Percentiles rank a stretch among this genome's conserved stretches.
phyloP scores from a whole-genome alignment of 139 green algal species.

The Deuterostichococcus epilithicus region DNA sequence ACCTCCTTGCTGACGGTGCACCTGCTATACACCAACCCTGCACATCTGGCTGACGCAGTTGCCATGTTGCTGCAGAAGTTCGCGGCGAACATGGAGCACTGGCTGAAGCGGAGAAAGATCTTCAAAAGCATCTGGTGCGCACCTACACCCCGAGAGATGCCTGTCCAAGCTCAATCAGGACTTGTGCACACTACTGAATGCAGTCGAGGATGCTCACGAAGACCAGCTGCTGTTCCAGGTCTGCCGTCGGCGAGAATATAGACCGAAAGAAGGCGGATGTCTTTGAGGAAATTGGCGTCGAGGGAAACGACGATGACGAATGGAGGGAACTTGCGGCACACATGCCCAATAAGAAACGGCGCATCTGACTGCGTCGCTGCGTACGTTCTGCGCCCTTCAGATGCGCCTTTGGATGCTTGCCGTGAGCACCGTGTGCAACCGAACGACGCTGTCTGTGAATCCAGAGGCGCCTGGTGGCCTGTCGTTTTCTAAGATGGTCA shows the following conservation, averaged over 20 bases:
- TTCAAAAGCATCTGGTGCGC: constrained; percentile 69
- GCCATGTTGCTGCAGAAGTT: constrained; percentile 18
- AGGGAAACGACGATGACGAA: constrained; percentile 64
- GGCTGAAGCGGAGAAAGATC: constrained; percentile 51
- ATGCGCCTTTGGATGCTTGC: too few relatives aligned
- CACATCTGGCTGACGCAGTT: not conserved
- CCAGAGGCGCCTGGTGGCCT: too few relatives aligned
- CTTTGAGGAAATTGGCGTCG: constrained; percentile 81
- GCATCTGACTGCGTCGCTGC: constrained; percentile 4
- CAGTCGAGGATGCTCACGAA: too few relatives aligned
- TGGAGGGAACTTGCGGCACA: constrained; percentile 29
- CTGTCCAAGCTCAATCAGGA: too few relatives aligned
- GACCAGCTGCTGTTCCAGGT: constrained; percentile 28
- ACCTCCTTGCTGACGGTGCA: not conserved
- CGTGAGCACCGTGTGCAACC: too few relatives aligned
- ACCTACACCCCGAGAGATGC: too few relatives aligned
- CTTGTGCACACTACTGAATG: too few relatives aligned
- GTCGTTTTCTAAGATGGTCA: too few relatives aligned
- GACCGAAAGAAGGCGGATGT: constrained; percentile 66
- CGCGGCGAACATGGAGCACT: constrained; percentile 34
- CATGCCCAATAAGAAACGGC: constrained; percentile 20
- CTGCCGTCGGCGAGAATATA: constrained; percentile 64
- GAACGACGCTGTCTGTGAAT: too few relatives aligned
- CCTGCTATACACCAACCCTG: not conserved
- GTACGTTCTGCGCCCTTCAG: too few relatives aligned